Evolutionary conservation across 352 stramenopile species (phyloP).

Genomic region (Thraustotheca clavata): DNA sequence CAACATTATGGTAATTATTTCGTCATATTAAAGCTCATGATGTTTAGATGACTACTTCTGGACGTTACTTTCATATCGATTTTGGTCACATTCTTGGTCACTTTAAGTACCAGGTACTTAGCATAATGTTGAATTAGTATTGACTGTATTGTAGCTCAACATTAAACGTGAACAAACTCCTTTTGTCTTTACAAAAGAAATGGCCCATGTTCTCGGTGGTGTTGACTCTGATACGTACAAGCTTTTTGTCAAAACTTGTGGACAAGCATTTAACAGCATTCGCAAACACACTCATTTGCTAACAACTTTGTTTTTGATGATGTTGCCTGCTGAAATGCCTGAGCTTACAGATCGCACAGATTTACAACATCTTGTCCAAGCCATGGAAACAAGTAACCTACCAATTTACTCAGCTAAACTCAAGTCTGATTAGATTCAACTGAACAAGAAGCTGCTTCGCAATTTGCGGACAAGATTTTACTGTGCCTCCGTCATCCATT

Average conservation of each 20-base stretch:
- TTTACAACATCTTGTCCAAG: constrained; percentile 81
- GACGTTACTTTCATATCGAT: constrained; percentile 86
- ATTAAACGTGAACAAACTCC: constrained; percentile 74
- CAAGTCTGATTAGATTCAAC: constrained; percentile 34
- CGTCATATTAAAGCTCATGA: background rate
- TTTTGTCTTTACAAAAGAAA: constrained; percentile 85
- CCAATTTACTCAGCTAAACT: background rate
- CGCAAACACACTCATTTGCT: constrained; percentile 84
- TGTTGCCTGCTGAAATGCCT: constrained; percentile 83
- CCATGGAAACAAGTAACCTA: constrained; percentile 33
- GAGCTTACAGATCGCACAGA: constrained; percentile 71
- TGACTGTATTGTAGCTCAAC: constrained; percentile 37
- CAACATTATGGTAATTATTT: constrained; percentile 90
- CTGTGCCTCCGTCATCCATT: constrained; percentile 78
- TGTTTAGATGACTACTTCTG: constrained; percentile 50
- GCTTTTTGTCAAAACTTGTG: constrained; percentile 64
- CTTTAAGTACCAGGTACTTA: constrained; percentile 74
- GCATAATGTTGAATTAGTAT: background rate
- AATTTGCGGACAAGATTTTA: constrained; percentile 70
- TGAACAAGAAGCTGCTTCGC: constrained; percentile 50
- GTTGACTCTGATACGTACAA: constrained; percentile 61
- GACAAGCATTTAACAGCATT: constrained; percentile 60
- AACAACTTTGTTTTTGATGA: constrained; percentile 72
- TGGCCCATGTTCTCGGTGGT: constrained; percentile 78
- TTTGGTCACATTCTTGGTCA: constrained; percentile 83